Evolutionary conservation across 2,329 filamentous ascomycete species (phyloP), one percentile per base, ranked within the genome.

Genomic region (Chalara sp.): DNA sequence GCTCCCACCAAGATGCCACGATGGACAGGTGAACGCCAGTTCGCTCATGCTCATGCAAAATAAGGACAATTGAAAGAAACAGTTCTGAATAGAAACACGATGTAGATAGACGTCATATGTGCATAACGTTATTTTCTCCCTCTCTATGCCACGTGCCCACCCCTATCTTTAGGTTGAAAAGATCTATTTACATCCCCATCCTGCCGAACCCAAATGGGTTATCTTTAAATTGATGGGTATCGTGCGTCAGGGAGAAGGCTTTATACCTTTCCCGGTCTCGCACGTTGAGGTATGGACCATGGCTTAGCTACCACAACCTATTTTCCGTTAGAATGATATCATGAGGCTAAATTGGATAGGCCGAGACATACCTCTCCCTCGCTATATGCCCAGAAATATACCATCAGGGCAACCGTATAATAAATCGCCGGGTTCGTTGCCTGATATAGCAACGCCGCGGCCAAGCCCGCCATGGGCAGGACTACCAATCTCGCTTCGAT

Each of bases 381-480:
- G 63, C 86, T 93, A 64, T 95, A 97, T 1, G 89, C 93, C 91
- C 91, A 96, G 63, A 97, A 96, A 70, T 97, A 99, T 11, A 93
- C 84, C 6, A 74, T 76, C 72, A 95, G 84, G 21, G 86, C 92
- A 55, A 96, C 80, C 30, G 95, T 67, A 67, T 97, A 21, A 72
- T 97, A 99, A 48, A 97, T 72, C 5, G 89, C 93, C 3, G 92
- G 78, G 66, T 99, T 95, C 31, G 91, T 96, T 52, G 83, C 87
- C 69, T 97, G 93, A 68, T 99, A 99, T 56, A 96, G 74, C 56
- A 99, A 75, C 31, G 85, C 76, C 5, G 88, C 83, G 21, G 84
- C 75, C 41, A 97, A 74, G 6, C 86, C 82, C 43, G 83, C 83
- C 54, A 97, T 72, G 4, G 93, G 93, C 50, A 96, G 81, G 49